Evolutionary conservation across 169 alveolate species (phyloP), one percentile per base, ranked within the genome.

Genomic region (Theileria sp.): DNA sequence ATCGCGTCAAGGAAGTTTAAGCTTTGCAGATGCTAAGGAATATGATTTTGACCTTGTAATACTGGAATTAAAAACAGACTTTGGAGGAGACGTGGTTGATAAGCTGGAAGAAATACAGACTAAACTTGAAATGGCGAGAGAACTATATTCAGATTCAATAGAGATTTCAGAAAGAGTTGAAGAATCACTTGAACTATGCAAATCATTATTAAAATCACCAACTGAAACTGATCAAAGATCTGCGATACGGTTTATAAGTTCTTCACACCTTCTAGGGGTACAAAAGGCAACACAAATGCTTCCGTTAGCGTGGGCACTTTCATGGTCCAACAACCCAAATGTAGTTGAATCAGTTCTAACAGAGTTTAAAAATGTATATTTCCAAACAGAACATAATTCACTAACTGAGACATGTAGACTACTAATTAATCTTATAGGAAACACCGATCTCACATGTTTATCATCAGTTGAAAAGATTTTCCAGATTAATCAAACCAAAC

Each of bases 171-270:
- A 44, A 17, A 77, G 64, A 32, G 86, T 83, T 62, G 86, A 69
- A 17, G 32, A 21, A 32, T 83, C 84, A 0, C 72, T 83, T 15
- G 70, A 32, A 13, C 32, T 77, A 34, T 54, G 79, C 19, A 58
- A 60, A n/a, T 78, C 75, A 30, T 13, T 78, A 69, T 66, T 91
- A 25, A 75, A 81, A 26, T 91, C 94, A n/a, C 78, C 91, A 21
- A 86, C 85, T 34, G 94, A 91, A 32, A 77, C 89, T 25, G 94
- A 91, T 76, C 93, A 88, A 17, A 80, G 84, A 23, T 85, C 93
- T 56, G 75, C 94, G 15, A 91, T 91, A 19, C 44, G 68, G 69
- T 91, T 76, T 78, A 25, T 91, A 15, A 84, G 86, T 25, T 60
- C 92, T 36, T 86, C 91, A 54, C 93, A 91, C 69, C 70, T 91